Evolutionary conservation across 768 basidiomycete species (phyloP).

Genomic region (Tephrocybe sp.): DNA sequence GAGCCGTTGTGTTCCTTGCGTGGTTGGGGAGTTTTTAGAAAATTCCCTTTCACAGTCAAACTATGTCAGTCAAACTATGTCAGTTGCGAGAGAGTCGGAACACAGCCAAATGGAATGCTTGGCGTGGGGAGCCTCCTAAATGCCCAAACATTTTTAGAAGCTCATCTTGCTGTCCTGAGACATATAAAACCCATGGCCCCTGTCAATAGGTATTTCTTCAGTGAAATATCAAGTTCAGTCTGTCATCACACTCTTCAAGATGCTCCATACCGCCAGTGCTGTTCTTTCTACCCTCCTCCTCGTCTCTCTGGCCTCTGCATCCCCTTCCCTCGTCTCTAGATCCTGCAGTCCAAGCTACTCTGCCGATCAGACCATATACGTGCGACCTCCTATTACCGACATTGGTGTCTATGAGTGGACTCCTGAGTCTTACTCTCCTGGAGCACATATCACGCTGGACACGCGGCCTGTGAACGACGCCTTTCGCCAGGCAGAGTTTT

Average conservation of each 20-base stretch:
- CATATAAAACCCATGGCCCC: too few relatives aligned
- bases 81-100: not conserved
- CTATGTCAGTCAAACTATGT: too few relatives aligned
- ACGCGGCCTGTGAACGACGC: slow-evolving; percentile 3
- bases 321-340: slow-evolving; percentile 16
- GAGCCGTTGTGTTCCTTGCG: too few relatives aligned
- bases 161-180: not conserved
- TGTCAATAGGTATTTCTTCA: too few relatives aligned
- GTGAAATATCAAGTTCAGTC: too few relatives aligned
- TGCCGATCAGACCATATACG: slow-evolving; percentile 14
- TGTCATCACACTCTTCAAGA: not conserved
- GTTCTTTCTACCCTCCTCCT: slow-evolving; percentile 14
- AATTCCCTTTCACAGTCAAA: too few relatives aligned
- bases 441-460: slow-evolving; percentile 9
- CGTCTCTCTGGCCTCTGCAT: slow-evolving; percentile 20
- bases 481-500: slow-evolving; percentile 9
- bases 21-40: too few relatives aligned
- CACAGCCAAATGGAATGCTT: not conserved
- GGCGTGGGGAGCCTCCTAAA: not conserved
- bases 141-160: not conserved
- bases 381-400: slow-evolving; percentile 10
- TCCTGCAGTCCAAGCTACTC: slow-evolving; percentile 12
- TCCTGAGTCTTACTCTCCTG: slow-evolving; percentile 4
- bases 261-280: slow-evolving; percentile 2
- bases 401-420: slow-evolving; percentile 13